Evolutionary conservation across 1,139 yeast genomes (phyloP), one percentile per base, ranked within the genome.

Genomic region (Kurtzmaniella quercitrusa): DNA sequence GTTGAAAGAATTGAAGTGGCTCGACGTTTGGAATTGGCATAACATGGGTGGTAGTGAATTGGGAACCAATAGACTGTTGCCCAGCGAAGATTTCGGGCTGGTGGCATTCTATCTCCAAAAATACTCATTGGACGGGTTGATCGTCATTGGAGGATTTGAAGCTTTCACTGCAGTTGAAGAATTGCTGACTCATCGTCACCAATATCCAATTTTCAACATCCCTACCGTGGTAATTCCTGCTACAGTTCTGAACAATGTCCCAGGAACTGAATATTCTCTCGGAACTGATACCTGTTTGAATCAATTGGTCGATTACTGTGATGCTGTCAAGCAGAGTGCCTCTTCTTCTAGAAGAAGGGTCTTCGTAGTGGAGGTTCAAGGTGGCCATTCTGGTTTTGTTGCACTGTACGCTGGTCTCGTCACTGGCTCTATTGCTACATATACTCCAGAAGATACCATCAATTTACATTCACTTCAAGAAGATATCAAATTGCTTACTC

Each of bases 321-420:
- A 93, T 64, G 90, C 89, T 24, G 87, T 93, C 52, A 90, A 91
- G 67, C 98, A 90, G 69, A 82, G 93, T 40, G 98, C 98, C 2
- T 82, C 96, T 17, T 89, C 98, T 18, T 85, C 96, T 3, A 82
- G 98, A 70, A 87, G 94, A 56, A 80, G 98, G 59, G 95, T 88
- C 6, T 93, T 93, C 62, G 96, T 93, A 24, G 96, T 93, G 49
- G 98, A 93, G 59, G 95, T 88, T 31, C 98, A 93, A 72, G 98
- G 98, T 55, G 98, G 98, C 45, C 85, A 89, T 66, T 85, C 95
- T 8, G 98, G 98, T 27, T 93, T 81, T 63, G 82, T 93, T 56
- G 96, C 98, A 11, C 82, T 96, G 1, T 81, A 78, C 60, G 85
- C 91, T 34, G 91, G 94, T n/a, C 73, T 93, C 50, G 86, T 89